These are phyloP conservation scores for Dryadomyces quercivorus DNA, from an alignment of 2,329 filamentous ascomycete species.

Conservation along the genomic window DNA sequence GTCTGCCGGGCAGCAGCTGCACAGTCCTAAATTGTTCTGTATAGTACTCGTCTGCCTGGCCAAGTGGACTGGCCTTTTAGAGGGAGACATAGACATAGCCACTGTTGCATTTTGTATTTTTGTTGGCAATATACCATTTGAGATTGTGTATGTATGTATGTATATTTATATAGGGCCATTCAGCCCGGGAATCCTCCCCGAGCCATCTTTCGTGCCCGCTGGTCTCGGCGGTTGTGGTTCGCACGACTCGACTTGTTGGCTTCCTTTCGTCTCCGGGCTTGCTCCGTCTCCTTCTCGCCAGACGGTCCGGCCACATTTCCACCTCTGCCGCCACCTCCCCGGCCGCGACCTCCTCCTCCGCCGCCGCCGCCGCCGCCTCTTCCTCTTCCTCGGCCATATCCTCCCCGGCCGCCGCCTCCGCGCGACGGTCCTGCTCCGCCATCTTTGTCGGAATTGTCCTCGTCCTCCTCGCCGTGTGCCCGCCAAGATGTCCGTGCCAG, in stretches of 20 bases:
- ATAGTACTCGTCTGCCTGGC: conserved; percentile 28
- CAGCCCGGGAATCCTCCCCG: conserved; percentile 30
- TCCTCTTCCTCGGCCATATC: neutral
- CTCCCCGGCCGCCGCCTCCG: neutral
- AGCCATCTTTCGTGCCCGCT: conserved; percentile 53
- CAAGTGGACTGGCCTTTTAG: neutral
- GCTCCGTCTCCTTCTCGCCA: conserved; percentile 59
- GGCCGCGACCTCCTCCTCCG: conserved; percentile 22
- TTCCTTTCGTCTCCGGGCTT: conserved; percentile 65
- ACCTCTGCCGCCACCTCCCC: conserved; percentile 32
- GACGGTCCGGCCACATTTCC: conserved; percentile 52
- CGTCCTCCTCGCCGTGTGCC: conserved; percentile 36
- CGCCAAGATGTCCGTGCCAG: conserved; percentile 56
- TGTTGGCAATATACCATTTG: neutral
- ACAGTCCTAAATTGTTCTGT: neutral
- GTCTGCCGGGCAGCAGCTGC: conserved; percentile 28
- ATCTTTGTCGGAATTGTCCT: conserved; percentile 27
- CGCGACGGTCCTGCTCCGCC: conserved; percentile 7
- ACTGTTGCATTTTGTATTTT: neutral
- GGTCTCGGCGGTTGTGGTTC: conserved; percentile 76
- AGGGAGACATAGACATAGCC: too few relatives aligned
- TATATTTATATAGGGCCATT: neutral
- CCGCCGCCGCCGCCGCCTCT: conserved; percentile 21
- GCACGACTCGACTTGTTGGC: conserved; percentile 69
- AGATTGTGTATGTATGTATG: neutral